Conservation (phyloP, 805 yeast species). For the Cyberlindnera mycetangii region DNA sequence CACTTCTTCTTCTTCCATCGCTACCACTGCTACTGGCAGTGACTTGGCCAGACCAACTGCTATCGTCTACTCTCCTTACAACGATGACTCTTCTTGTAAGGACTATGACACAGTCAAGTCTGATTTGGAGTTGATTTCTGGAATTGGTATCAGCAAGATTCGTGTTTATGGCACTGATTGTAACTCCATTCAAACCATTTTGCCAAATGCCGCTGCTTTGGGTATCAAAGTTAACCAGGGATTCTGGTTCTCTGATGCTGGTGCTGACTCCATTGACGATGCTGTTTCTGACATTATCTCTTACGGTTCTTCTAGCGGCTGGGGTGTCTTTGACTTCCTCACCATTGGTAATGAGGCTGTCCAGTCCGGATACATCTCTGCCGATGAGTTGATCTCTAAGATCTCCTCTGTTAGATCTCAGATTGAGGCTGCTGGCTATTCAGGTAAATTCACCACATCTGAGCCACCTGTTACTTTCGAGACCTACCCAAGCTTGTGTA, state of each 20-base stretch:
- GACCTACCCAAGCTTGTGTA: slow-evolving; percentile 65
- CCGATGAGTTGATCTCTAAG: slow-evolving; percentile 58
- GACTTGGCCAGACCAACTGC: slow-evolving; percentile 46
- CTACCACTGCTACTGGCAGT: slow-evolving; percentile 31
- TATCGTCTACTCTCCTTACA: slow-evolving; percentile 79
- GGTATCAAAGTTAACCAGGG: slow-evolving; percentile 85
- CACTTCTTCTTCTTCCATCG: slow-evolving; percentile 22
- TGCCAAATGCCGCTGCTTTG: slow-evolving; percentile 52
- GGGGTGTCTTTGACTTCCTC: slow-evolving; percentile 74
- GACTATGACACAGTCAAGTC: slow-evolving; percentile 45
- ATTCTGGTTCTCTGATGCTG: slow-evolving; percentile 67
- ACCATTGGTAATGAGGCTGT: slow-evolving; percentile 91
- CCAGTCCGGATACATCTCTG: slow-evolving; percentile 57
- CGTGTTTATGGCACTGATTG: slow-evolving; percentile 91
- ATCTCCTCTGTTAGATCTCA: slow-evolving; percentile 58
- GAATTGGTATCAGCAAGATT: slow-evolving; percentile 60
- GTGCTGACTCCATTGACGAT: slow-evolving; percentile 67
- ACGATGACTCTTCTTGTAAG: slow-evolving; percentile 66
- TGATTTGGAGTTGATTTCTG: slow-evolving; percentile 57
- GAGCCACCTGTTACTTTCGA: slow-evolving; percentile 83
- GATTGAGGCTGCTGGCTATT: slow-evolving; percentile 67
- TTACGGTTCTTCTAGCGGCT: slow-evolving; percentile 47
- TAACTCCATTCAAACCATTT: slow-evolving; percentile 58
- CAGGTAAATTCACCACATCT: slow-evolving; percentile 75
- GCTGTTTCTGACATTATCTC: slow-evolving; percentile 52